A percentile compares a stretch with the other conserved stretches of the same genome.
These are phyloP conservation scores for Monosporascus sp. DNA, from an alignment of 2,329 filamentous ascomycete species.

Conservation along the genomic window DNA sequence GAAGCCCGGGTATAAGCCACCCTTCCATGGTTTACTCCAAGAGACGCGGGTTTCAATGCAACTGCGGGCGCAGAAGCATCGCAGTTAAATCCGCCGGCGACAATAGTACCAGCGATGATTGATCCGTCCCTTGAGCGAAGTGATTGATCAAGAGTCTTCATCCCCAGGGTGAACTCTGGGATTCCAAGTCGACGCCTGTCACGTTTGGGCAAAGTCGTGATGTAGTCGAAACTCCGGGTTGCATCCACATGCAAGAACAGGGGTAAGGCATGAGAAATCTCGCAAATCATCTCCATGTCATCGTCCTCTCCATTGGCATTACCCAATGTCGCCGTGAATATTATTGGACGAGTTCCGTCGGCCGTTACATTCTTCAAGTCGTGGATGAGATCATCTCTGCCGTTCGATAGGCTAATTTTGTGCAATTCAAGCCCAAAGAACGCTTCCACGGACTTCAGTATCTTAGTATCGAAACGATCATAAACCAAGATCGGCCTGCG, in stretches of 20 bases:
- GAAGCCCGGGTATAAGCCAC: conserved; percentile 5
- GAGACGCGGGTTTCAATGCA: conserved; percentile 6
- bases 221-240: conserved; percentile 7
- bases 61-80: conserved; percentile 2
- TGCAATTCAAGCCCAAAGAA: conserved; percentile 7
- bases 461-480: conserved; percentile 1
- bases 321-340: conserved; percentile 6
- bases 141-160: neutral
- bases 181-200: neutral
- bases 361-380: neutral
- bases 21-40: conserved; percentile 1
- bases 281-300: conserved; percentile 1
- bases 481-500: conserved; percentile 4
- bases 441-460: neutral
- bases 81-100: conserved; percentile 4
- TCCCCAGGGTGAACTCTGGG: conserved; percentile 1
- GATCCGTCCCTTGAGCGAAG: conserved; percentile 1
- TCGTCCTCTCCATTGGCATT: conserved; percentile 4
- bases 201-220: conserved; percentile 3
- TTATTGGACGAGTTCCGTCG: conserved; percentile 3
- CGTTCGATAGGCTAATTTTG: neutral
- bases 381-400: neutral
- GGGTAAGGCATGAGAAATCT: neutral
- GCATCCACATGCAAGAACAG: conserved; percentile 8
- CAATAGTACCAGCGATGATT: conserved; percentile 6